Percentiles rank a stretch among this genome's conserved stretches.
These are phyloP conservation scores for Leishmania arabica DNA, from an alignment of 208 protist species.

Conservation along the genomic window DNA sequence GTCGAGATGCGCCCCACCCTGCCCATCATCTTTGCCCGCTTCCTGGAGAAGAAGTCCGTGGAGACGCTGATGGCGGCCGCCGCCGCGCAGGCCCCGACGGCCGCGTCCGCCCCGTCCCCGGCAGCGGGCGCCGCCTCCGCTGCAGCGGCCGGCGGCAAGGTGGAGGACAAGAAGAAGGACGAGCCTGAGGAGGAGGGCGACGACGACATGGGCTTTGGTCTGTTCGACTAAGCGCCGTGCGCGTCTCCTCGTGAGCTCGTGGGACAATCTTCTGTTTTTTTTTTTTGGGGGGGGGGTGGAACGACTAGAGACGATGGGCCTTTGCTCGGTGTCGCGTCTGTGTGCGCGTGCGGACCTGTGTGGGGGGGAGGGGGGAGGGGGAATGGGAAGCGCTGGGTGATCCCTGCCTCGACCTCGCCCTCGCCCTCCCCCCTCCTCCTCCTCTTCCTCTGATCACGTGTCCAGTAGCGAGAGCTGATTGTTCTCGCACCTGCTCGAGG, in stretches of 20 bases:
- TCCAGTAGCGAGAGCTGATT: neutral
- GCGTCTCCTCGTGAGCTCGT: neutral
- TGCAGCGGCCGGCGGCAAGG: constrained; percentile 44
- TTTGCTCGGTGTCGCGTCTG: too few relatives aligned
- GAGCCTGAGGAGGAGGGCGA: constrained; percentile 58
- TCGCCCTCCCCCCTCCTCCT: too few relatives aligned
- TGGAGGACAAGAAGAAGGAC: constrained; percentile 45
- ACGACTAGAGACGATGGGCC: too few relatives aligned
- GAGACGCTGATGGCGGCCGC: constrained; percentile 67
- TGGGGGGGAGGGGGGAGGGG: rapidly evolving
- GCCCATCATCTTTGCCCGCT: constrained; percentile 83
- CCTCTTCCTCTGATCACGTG: neutral
- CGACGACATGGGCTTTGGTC: constrained; percentile 92
- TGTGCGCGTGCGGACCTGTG: too few relatives aligned
- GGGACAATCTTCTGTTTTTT: neutral
- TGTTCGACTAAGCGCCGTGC: constrained; percentile 77
- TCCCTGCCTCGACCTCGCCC: neutral
- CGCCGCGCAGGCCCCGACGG: constrained; percentile 43
- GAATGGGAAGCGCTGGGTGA: neutral
- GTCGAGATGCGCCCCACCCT: constrained; percentile 71
- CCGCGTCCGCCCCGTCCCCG: constrained; percentile 40
- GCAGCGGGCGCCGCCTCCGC: constrained; percentile 52
- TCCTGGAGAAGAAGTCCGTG: constrained; percentile 83
- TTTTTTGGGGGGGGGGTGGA: neutral
- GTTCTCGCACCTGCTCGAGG: neutral